A percentile compares a stretch with the other conserved stretches of the same genome.
Evolutionary conservation across 345 rosid species (phyloP).

Genomic region (Rhizophora mangle): DNA sequence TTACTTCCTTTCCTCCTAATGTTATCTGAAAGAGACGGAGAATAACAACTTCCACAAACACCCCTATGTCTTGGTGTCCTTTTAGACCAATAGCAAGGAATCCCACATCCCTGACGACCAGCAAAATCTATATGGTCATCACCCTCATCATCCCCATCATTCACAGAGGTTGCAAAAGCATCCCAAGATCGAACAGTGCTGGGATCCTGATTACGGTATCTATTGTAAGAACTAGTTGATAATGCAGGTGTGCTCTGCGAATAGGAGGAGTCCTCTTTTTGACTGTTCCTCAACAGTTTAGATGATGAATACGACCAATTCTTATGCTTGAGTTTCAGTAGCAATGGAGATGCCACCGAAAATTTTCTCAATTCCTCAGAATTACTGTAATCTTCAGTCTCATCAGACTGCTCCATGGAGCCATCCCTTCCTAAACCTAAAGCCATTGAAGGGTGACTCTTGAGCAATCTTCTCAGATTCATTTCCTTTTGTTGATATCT

Average conservation of each 20-base stretch:
- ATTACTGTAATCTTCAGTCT: conserved; percentile 55
- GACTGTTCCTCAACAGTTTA: conserved; percentile 44
- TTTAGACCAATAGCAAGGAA: conserved; percentile 92
- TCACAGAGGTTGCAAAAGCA: conserved; percentile 73
- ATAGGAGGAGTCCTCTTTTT: conserved; percentile 72
- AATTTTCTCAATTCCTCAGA: conserved; percentile 57
- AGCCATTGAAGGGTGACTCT: conserved; percentile 36
- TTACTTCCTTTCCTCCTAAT: conserved; percentile 83
- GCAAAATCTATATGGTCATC: conserved; percentile 81
- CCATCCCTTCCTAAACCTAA: conserved; percentile 44
- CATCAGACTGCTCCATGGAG: conserved; percentile 60
- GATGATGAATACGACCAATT: conserved; percentile 60
- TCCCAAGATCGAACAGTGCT: conserved; percentile 88
- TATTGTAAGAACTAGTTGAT: conserved; percentile 73
- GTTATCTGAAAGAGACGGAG: conserved; percentile 91
- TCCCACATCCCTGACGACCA: conserved; percentile 86
- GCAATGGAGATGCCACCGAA: conserved; percentile 63
- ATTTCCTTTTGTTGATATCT: conserved; percentile 46
- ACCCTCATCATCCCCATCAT: conserved; percentile 68
- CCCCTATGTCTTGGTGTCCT: conserved; percentile 73
- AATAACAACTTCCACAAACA: conserved; percentile 67
- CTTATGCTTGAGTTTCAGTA: conserved; percentile 56
- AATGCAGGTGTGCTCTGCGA: conserved; percentile 84
- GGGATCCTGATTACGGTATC: conserved; percentile 52
- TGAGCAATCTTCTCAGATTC: conserved; percentile 34